Conservation (phyloP, 2,329 filamentous ascomycete species). For the Monascus ruber region DNA sequence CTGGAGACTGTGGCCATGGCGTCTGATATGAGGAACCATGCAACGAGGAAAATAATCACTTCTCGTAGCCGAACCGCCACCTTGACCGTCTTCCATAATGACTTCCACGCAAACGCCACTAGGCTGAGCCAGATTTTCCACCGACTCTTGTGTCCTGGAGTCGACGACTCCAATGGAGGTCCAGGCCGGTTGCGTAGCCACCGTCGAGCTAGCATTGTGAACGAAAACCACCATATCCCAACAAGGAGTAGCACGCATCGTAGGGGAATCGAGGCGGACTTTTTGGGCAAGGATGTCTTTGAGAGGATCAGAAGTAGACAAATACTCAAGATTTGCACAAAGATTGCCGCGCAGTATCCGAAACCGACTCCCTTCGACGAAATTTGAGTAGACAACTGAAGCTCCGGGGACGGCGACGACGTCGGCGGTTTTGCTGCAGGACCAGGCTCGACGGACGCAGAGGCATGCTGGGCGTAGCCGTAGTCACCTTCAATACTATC, state of each 20-base stretch:
- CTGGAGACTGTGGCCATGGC: slow-evolving; percentile 83
- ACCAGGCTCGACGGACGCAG: slow-evolving; percentile 1
- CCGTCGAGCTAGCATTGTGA: slow-evolving; percentile 69
- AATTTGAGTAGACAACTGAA: slow-evolving; percentile 73
- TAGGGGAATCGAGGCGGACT: slow-evolving; percentile 65
- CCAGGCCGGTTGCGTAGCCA: slow-evolving; percentile 77
- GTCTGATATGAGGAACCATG: slow-evolving; percentile 86
- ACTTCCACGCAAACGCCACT: slow-evolving; percentile 68
- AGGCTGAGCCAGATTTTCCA: slow-evolving; percentile 52
- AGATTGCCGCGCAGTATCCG: slow-evolving; percentile 71
- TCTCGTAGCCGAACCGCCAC: slow-evolving; percentile 61
- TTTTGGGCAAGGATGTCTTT: slow-evolving; percentile 35
- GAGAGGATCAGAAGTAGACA: slow-evolving; percentile 51
- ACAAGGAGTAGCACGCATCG: slow-evolving; percentile 72
- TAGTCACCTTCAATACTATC: slow-evolving; percentile 10
- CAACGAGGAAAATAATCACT: slow-evolving; percentile 67
- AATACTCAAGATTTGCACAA: slow-evolving; percentile 71
- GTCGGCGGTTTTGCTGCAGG: slow-evolving; percentile 2
- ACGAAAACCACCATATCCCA: slow-evolving; percentile 77
- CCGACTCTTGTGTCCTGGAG: slow-evolving; percentile 6
- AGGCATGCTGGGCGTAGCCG: slow-evolving; percentile 9
- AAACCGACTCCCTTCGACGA: slow-evolving; percentile 82
- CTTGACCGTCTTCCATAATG: slow-evolving; percentile 62
- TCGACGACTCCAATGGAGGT: slow-evolving; percentile 44
- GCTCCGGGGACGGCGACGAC: slow-evolving; percentile 44